Base-by-base conservation (phyloP, 169 alveolate genomes). In the Cryptosporidium tyzzeri region DNA sequence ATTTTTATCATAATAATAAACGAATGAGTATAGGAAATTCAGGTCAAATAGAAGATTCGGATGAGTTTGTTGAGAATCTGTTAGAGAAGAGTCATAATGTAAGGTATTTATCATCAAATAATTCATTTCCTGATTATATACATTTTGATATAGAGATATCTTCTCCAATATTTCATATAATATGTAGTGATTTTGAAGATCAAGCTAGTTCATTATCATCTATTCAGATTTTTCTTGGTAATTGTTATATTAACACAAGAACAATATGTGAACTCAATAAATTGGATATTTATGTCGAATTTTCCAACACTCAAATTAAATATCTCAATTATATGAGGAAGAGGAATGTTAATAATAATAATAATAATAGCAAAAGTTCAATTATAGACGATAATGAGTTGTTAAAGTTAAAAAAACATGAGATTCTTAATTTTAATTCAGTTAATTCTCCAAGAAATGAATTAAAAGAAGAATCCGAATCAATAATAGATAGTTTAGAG, bases 81-180 rank as follows among this genome's bases (percentile, higher is more conserved):
- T 16, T 59, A 18, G 89, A 80, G 41, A 59, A 50, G 67, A 50
- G 89, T 26, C 48, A 80, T 21, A 80, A 50, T 44, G 89, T 80
- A 31, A 80, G 70, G 35, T 59, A 80, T 16, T 80, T 80, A 23
- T 59, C 89, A 7, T 33, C 71, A 37, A 80, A 39, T 29, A 62
- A 80, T 41, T 80, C 89, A 3, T 29, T 80, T 61, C 89, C 89
- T 2, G 89, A 80, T 31, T 80, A 59, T 80, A 61, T 80, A n/a
- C 67, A 80, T 14, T 80, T 80, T 62, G 75, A 80, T 62, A 80
- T 80, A n/a, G 69, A 80, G n/a, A 65, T 80, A 44, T 80, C 59
- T 35, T 80, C 89, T 7, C 89, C 89, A 21, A 53, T 80, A 61
- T 61, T 80, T 62, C 80, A 62, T 18, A 80, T 80, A 21, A 29